Evolutionary conservation across 2,329 filamentous ascomycete genomes (phyloP), one percentile per base, ranked within the genome.

Genomic region (Paecilomyces sp.): DNA sequence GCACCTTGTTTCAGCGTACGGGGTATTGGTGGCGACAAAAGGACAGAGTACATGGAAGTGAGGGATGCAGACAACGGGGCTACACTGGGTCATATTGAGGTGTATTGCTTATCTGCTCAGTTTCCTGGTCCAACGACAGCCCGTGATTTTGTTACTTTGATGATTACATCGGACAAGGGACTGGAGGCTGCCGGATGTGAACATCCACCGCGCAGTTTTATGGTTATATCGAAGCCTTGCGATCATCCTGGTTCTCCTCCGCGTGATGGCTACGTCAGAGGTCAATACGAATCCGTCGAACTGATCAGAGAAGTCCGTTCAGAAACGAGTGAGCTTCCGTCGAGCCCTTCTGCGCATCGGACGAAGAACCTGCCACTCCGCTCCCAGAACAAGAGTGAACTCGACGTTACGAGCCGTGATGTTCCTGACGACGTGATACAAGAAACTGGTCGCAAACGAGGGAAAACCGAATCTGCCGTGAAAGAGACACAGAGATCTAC

Each of bases 241-340:
- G 75, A 83, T 22, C 92, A 97, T 71, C 86, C 88, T 0, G 85
- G 91, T 60, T 88, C 89, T 34, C 87, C 88, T 22, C 81, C 83
- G 12, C 81, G 88, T 9, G 77, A 84, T 60, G 90, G 90, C 15
- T 93, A 88, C 71, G 90, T 96, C 55, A 83, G 91, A 50, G 93
- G 92, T 2, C 82, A 87, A 63, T 97, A 97, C 70, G 92, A 97
- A 77, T 95, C 90, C 1, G 88, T 97, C 15, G 93, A 97, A 74
- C 82, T 96, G 65, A 92, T 97, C 60, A 83, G 92, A 56, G 92
- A 97, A 74, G 83, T 97, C 13, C 88, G 87, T 0, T 63, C 41
- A 60, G 54, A 61, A 63, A 65, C 55, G 66, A 57, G 3, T 22
- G 25, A 22, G 8, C 51, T n/a, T 5, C 22, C 50, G 50, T 53